Base-by-base conservation (phyloP, 768 basidiomycete species). In the Tephrocybe sp. region DNA sequence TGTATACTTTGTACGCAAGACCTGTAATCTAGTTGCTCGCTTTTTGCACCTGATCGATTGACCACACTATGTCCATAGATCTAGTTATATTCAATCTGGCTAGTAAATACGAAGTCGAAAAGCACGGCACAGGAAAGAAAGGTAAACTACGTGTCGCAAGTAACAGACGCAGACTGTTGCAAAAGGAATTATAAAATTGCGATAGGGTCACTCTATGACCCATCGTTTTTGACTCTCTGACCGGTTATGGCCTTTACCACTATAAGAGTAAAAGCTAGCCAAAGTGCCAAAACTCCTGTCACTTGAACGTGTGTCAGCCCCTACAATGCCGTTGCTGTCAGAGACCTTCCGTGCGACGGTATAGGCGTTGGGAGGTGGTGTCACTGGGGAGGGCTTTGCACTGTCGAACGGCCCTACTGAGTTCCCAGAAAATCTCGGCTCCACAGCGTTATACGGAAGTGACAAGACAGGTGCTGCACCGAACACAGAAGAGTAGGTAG, bases 171-270 rank as follows among this genome's bases (percentile, higher is more conserved):
- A 14, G 36, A n/a, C 9, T 51, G 14, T 32, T 13, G 40, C 17
- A 32, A 32, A n/a, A 50, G 49, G 26, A 23, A 34, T 30, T 31
- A 33, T 34, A 13, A 45, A 44, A 43, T 7, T 44, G 17, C 10
- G 32, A 33, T 46, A n/a, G 26, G 39, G 58, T 76, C 64, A 83
- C 65, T 83, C 80, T 52, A 84, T 82, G 52, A 80, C 70, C 81
- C 80, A 83, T 46, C 80, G 76, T 57, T 74, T 72, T 53, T 67
- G 64, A 46, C 69, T 67, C 45, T 66, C 60, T 34, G 61, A 65
- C 34, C 70, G 71, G 45, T 59, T 59, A 48, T 71, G 62, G 45
- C 59, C 58, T 22, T 58, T 56, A 45, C 70, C 66, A 30, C 61
- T 62, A 36, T 68, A 64, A 16, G 66, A 62, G 45, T 65, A 68